Evolutionary conservation across 306 rosid genomes (phyloP).

Genomic region (Castanea sativa): DNA sequence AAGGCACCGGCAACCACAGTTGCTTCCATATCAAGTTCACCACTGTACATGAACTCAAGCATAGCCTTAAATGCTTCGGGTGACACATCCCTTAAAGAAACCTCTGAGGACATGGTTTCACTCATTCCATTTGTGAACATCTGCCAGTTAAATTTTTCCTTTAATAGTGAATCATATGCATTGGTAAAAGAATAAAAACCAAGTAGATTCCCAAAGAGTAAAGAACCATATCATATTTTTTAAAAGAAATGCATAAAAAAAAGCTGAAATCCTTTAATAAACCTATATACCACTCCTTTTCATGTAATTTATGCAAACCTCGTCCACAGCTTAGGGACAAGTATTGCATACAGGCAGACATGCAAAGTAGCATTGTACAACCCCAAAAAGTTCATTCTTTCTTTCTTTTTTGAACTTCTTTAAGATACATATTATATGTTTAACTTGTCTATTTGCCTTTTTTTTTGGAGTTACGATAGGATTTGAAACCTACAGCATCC

Average conservation of each 20-base stretch:
- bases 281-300: neutral
- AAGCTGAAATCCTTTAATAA: neutral
- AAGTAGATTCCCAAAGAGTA: neutral
- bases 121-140: constrained; percentile 99
- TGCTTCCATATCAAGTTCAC: constrained; percentile 54
- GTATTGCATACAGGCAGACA: neutral
- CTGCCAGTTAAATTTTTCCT: constrained; percentile 41
- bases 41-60: constrained; percentile 78
- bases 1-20: constrained; percentile 55
- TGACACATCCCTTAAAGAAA: constrained; percentile 66
- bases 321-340: too few relatives aligned
- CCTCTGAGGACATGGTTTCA: constrained; percentile 77
- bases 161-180: constrained; percentile 7
- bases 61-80: constrained; percentile 78
- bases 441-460: neutral
- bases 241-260: neutral
- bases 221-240: neutral
- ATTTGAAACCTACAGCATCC: too few relatives aligned
- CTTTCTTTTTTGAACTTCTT: neutral
- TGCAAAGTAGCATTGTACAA: neutral
- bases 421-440: neutral
- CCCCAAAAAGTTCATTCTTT: neutral
- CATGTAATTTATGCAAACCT: neutral
- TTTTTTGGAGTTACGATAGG: too few relatives aligned
- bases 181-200: constrained; percentile 12